Base-by-base conservation (phyloP, 805 yeast species). In the Saccharomycodes ludwigii region DNA sequence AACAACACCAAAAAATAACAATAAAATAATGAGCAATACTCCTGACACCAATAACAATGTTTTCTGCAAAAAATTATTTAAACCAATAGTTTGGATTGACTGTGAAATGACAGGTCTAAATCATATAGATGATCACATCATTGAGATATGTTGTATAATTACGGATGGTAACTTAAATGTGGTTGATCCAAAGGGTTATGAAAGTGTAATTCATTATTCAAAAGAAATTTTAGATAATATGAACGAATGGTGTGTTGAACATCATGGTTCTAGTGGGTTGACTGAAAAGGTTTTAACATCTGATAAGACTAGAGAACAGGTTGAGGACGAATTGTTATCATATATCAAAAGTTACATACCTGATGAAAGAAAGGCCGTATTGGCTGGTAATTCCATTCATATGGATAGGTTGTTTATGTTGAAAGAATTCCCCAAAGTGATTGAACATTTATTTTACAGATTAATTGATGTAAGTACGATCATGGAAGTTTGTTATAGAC, bases 41-140 rank as follows among this genome's bases (percentile, higher is more conserved):
- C n/a, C n/a, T n/a, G n/a, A n/a, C n/a, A n/a, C n/a, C n/a, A n/a
- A n/a, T n/a, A n/a, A n/a, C n/a, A n/a, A n/a, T n/a, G n/a, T n/a
- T n/a, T n/a, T n/a, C n/a, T n/a, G n/a, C n/a, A n/a, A n/a, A n/a
- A n/a, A n/a, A n/a, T n/a, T n/a, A n/a, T n/a, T n/a, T 40, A 51
- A 56, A 29, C 68, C 69, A 5, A 63, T 88, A 13, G 93, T 91
- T 4, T 91, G 98, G 98, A 67, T 91, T 12, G 98, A 91, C 58
- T 91, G 97, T 56, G 98, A 91, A 53, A 91, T 91, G 98, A 91
- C 99, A 0, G 99, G 99, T 0, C 59, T 91, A 24, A 79, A 88
- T 44, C 73, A 76, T n/a, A 54, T 58, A 29, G 63, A 66, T n/a
- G 97, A 91, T 51, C 73, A 69, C 36, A 86, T 91, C 43, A 81